These are phyloP conservation scores for Aureobasidium sp. DNA, from an alignment of 2,329 filamentous ascomycete genomes.

Conservation along the genomic window DNA sequence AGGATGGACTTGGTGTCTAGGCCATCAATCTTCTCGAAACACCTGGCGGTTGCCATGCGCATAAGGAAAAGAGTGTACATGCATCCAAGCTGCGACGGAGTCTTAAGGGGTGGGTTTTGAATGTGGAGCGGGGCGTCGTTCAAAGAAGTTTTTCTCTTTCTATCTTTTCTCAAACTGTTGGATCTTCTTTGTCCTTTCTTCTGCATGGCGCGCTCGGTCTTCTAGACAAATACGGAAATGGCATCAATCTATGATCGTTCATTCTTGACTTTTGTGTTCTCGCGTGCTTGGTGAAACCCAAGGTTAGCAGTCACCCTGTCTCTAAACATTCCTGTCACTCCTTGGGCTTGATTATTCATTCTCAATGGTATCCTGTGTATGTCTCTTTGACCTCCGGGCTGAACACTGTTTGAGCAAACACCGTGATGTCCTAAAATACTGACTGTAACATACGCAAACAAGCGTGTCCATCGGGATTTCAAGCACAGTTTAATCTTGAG, in stretches of 20 bases:
- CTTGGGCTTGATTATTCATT: background rate
- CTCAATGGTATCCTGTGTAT: too few species aligned
- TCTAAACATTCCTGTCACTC: background rate
- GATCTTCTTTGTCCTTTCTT: background rate
- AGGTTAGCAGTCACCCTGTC: background rate
- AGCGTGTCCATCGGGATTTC: background rate
- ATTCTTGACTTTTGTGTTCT: background rate
- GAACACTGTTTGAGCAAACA: too few species aligned
- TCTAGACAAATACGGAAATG: background rate
- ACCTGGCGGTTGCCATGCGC: background rate
- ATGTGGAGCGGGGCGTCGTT: slow-evolving; percentile 1
- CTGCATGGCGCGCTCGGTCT: background rate
- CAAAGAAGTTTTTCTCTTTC: background rate
- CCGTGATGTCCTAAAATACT: too few species aligned
- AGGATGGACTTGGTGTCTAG: background rate
- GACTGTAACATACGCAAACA: too few species aligned
- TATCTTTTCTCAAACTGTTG: background rate
- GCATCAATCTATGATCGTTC: background rate
- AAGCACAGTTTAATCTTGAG: background rate
- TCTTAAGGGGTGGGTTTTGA: background rate
- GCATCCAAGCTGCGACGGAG: slow-evolving; percentile 8
- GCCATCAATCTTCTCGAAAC: background rate
- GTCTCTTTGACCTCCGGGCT: too few species aligned
- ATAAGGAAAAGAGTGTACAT: slow-evolving; percentile 8
- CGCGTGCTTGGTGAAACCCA: background rate